A percentile compares a stretch with the other conserved stretches of the same genome.
Conservation (phyloP, 2,329 filamentous ascomycete species). For the Xylariaceae sp. region DNA sequence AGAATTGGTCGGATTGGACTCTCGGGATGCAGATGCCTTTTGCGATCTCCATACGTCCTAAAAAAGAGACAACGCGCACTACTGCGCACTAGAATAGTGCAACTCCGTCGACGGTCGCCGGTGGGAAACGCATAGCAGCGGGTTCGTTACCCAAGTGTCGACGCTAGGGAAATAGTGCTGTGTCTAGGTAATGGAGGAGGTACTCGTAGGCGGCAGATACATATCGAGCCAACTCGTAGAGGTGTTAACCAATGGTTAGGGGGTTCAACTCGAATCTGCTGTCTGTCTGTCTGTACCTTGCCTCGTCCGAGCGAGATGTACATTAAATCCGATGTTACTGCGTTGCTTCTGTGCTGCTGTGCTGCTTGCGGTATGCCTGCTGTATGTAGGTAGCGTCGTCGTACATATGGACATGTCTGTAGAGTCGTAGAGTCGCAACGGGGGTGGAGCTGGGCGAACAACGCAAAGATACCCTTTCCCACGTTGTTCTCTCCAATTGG, state of each 20-base stretch:
- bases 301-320: slow-evolving; percentile 1
- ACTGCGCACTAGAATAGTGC: background rate
- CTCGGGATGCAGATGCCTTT: background rate
- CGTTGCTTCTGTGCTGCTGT: background rate
- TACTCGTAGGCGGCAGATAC: background rate
- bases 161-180: background rate
- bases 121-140: background rate
- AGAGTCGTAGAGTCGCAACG: background rate
- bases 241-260: too few relatives aligned
- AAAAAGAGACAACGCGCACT: background rate
- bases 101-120: background rate
- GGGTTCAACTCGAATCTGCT: slow-evolving; percentile 1
- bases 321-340: slow-evolving; percentile 12
- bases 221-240: background rate
- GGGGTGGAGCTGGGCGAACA: slow-evolving; percentile 16
- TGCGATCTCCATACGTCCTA: background rate
- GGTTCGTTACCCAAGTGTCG: background rate
- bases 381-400: too few relatives aligned
- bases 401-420: background rate
- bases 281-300: slow-evolving; percentile 13
- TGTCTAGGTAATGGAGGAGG: too few relatives aligned
- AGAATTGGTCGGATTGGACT: too few relatives aligned
- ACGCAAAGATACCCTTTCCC: slow-evolving; percentile 23
- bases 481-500: slow-evolving; percentile 30
- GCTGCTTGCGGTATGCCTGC: too few relatives aligned